phyloP scores from a whole-genome alignment of 2,329 filamentous ascomycete genomes.

The Eurotiales sp. region DNA sequence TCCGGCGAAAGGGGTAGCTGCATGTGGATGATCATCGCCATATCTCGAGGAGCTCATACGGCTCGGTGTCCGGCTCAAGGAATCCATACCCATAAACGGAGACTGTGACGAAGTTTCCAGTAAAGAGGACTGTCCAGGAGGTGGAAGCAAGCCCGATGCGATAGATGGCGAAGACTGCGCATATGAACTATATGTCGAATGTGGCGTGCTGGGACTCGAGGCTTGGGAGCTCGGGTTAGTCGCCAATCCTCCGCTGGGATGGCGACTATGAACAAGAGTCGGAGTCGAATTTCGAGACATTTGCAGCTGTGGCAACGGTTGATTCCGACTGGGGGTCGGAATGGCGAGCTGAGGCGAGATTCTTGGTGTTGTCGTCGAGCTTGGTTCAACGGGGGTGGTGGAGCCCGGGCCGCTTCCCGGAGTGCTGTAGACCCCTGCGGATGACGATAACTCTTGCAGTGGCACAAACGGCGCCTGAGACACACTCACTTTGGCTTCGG shows the following conservation, averaged over 20 bases:
- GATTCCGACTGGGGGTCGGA: conserved; percentile 14
- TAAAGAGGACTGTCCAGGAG: conserved; percentile 18
- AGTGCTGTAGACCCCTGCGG: conserved; percentile 25
- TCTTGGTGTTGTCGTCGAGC: conserved; percentile 22
- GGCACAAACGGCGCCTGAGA: conserved; percentile 32
- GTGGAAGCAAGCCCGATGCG: conserved; percentile 20
- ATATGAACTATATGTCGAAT: conserved; percentile 30
- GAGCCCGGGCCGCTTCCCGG: conserved; percentile 10
- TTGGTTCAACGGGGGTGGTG: conserved; percentile 21
- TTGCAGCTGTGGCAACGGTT: background rate
- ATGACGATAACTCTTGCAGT: conserved; percentile 27
- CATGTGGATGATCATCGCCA: conserved; percentile 17
- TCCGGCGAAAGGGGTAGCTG: conserved; percentile 12
- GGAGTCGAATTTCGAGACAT: conserved; percentile 31
- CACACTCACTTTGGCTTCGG: conserved; percentile 29
- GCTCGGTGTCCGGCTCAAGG: conserved; percentile 23
- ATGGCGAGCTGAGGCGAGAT: conserved; percentile 19
- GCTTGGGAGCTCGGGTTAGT: conserved; percentile 33
- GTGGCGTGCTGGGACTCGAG: conserved; percentile 32
- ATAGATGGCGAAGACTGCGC: conserved; percentile 29
- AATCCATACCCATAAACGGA: conserved; percentile 25
- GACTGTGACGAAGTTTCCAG: conserved; percentile 16
- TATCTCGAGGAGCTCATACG: conserved; percentile 20
- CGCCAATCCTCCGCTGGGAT: conserved; percentile 28
- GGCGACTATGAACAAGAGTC: conserved; percentile 29